A percentile compares a stretch with the other conserved stretches of the same genome.
Evolutionary conservation across 306 rosid species (phyloP).

Genomic region (Vachellia collinsii): DNA sequence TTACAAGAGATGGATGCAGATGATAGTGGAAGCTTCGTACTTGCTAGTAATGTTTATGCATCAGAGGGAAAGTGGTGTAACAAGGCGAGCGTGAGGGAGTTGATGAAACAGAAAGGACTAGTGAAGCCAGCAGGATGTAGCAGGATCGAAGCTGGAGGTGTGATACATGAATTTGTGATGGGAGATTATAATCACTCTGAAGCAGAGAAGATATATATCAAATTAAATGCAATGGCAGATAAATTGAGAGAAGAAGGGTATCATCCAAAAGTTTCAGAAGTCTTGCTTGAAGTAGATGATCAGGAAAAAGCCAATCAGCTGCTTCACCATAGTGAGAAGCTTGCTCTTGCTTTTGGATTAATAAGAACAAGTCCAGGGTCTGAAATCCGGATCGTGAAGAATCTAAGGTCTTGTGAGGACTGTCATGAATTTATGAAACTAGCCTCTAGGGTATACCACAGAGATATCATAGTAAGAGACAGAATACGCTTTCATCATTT

Average conservation of each 20-base stretch:
- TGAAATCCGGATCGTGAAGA: conserved; percentile 37
- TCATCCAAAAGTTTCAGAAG: conserved; percentile 44
- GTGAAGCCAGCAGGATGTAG: conserved; percentile 63
- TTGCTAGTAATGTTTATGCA: conserved; percentile 61
- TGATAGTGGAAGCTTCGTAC: conserved; percentile 62
- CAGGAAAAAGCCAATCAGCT: conserved; percentile 43
- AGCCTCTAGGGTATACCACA: conserved; percentile 39
- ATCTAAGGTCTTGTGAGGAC: conserved; percentile 41
- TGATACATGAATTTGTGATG: conserved; percentile 55
- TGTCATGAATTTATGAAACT: conserved; percentile 45
- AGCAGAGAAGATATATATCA: conserved; percentile 41
- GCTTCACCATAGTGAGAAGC: conserved; percentile 52
- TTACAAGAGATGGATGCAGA: conserved; percentile 33
- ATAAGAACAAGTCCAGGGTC: neutral
- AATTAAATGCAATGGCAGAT: conserved; percentile 38
- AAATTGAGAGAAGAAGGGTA: conserved; percentile 39
- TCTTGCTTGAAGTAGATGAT: conserved; percentile 46
- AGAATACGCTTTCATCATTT: conserved; percentile 48
- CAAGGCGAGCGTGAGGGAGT: conserved; percentile 57
- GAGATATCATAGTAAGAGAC: conserved; percentile 45
- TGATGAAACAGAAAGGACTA: conserved; percentile 54
- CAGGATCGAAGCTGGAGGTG: conserved; percentile 58
- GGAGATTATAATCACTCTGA: conserved; percentile 56
- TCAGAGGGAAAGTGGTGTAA: conserved; percentile 53
- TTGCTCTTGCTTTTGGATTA: conserved; percentile 50